These are phyloP conservation scores for Aspergillus sparsus DNA, from an alignment of 495 filamentous ascomycete species.

Conservation along the genomic window DNA sequence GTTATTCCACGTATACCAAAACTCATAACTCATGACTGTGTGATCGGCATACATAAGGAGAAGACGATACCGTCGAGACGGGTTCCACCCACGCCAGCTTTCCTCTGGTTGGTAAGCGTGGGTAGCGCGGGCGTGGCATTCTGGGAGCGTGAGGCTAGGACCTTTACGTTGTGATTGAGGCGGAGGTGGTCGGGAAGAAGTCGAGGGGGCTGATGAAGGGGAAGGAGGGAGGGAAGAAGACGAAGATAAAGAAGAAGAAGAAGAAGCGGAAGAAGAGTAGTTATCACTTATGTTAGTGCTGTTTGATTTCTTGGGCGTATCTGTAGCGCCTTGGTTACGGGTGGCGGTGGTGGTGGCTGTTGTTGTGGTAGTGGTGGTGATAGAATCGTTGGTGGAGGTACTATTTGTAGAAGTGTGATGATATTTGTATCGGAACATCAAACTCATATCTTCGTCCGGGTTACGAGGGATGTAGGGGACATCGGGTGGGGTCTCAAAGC, in stretches of 20 bases:
- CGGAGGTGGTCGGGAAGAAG: not conserved
- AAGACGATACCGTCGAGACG: slow-evolving; percentile 62
- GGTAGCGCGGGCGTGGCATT: slow-evolving; percentile 44
- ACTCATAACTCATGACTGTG: slow-evolving; percentile 78
- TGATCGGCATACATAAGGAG: slow-evolving; percentile 76
- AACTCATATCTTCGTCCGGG: slow-evolving; percentile 24
- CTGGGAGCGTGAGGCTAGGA: slow-evolving; percentile 34
- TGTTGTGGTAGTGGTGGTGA: not conserved
- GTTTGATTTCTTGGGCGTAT: no score
- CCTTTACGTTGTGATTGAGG: slow-evolving; percentile 1
- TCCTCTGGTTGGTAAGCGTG: slow-evolving; percentile 40
- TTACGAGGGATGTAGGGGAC: slow-evolving; percentile 38
- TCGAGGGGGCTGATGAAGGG: not conserved
- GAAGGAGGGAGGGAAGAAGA: not conserved
- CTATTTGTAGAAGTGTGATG: not conserved
- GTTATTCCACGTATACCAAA: slow-evolving; percentile 52
- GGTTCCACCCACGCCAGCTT: slow-evolving; percentile 41
- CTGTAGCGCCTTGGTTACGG: no score
- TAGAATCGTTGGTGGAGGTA: not conserved
- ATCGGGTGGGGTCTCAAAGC: slow-evolving; percentile 48
- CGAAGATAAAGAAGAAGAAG: no score
- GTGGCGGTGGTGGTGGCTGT: not conserved
- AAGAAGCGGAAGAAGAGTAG: no score
- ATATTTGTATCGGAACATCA: slow-evolving; percentile 39
- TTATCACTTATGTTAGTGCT: no score